A percentile compares a stretch with the other conserved stretches of the same genome.
These are phyloP conservation scores for Pseudoturritis turrita DNA, from an alignment of 345 rosid species.

Conservation along the genomic window DNA sequence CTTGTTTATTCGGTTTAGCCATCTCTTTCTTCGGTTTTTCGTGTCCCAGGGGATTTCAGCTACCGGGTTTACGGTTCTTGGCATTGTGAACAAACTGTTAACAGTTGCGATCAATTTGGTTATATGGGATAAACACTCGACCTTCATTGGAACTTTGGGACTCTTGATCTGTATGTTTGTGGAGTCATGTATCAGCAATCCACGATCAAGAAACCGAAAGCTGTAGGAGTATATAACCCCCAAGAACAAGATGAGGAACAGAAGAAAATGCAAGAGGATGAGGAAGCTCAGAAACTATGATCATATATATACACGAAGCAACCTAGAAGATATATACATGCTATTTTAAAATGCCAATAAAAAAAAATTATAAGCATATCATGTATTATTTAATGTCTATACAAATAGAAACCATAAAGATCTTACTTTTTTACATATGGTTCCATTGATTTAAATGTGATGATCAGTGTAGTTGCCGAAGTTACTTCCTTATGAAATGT, in stretches of 20 bases:
- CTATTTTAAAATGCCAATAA: neutral
- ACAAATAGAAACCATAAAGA: neutral
- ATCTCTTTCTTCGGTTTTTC: conserved; percentile 92
- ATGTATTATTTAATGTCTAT: neutral
- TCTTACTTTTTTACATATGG: neutral
- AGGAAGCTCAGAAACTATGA: conserved; percentile 28
- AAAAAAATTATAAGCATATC: neutral
- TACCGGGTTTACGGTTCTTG: conserved; percentile 84
- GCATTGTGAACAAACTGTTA: conserved; percentile 74
- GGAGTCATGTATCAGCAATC: conserved; percentile 84
- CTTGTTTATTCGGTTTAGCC: conserved; percentile 72
- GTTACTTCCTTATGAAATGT: neutral
- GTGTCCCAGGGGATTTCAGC: conserved; percentile 78
- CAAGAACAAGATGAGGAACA: conserved; percentile 52
- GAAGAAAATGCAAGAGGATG: conserved; percentile 54
- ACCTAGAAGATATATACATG: neutral
- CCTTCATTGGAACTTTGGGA: conserved; percentile 64
- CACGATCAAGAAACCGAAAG: conserved; percentile 50
- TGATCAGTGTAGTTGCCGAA: neutral
- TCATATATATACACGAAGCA: neutral
- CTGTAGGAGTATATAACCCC: conserved; percentile 32
- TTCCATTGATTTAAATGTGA: neutral
- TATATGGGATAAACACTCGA: conserved; percentile 85
- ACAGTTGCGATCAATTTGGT: conserved; percentile 71
- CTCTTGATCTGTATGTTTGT: conserved; percentile 72